These are phyloP conservation scores for Seminavis robusta DNA, from an alignment of 108 stramenopile species.

Conservation along the genomic window DNA sequence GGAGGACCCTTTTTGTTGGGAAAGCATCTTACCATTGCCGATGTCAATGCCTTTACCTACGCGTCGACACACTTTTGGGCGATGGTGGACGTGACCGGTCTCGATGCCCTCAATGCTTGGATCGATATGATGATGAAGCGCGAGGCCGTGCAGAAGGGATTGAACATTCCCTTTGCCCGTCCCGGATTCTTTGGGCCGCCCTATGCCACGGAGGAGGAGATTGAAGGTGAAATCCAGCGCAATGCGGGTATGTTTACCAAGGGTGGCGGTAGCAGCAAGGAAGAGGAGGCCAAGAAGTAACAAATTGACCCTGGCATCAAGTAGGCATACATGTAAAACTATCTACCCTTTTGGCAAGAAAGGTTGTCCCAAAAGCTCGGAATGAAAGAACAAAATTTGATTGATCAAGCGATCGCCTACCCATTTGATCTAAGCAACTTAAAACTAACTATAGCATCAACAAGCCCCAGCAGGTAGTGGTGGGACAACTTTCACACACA, in stretches of 20 bases:
- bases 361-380: no score
- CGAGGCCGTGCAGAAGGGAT: neutral
- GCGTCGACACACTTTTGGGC: neutral
- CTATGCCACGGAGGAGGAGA: neutral
- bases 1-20: constrained; percentile 69
- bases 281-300: no score
- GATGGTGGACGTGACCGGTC: neutral
- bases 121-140: neutral
- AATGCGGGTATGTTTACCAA: no score
- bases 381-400: no score
- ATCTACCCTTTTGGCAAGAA: no score
- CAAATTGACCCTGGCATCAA: no score
- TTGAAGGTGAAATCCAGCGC: neutral
- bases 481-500: constrained; percentile 51
- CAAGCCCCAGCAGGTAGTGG: no score
- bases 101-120: neutral
- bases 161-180: constrained; percentile 2
- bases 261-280: no score
- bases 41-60: constrained; percentile 13
- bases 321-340: no score
- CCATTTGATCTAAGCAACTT: no score
- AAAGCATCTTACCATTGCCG: constrained; percentile 39
- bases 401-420: no score
- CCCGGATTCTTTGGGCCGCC: neutral
- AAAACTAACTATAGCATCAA: no score